phyloP scores from a whole-genome alignment of 495 filamentous ascomycete species.

The Tuber magnatum region DNA sequence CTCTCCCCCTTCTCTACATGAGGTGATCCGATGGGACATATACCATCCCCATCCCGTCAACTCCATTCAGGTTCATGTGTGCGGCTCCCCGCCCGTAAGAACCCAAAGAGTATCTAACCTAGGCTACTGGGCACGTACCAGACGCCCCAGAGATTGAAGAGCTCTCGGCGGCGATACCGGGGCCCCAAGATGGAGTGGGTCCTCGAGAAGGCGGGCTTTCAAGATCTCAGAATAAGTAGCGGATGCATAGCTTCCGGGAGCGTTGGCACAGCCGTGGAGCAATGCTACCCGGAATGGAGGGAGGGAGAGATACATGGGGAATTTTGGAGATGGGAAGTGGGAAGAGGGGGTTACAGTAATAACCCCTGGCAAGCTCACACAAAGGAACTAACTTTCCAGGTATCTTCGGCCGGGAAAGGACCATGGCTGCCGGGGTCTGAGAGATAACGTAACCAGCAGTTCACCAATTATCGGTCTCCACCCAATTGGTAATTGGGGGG shows the following conservation, averaged over 20 bases:
- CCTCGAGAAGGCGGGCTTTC: constrained; percentile 17
- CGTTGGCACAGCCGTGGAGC: constrained; percentile 11
- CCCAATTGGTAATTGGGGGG: constrained; percentile 12
- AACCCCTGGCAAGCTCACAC: constrained; percentile 16
- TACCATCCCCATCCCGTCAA: constrained; percentile 21
- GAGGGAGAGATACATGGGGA: not conserved
- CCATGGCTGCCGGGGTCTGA: constrained; percentile 43
- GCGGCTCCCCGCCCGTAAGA: constrained; percentile 54
- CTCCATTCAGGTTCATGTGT: constrained; percentile 47
- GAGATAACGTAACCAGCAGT: constrained; percentile 45
- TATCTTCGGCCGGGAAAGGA: constrained; percentile 28
- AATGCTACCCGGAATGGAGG: not conserved
- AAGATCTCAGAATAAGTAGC: constrained; percentile 7
- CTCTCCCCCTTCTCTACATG: not conserved
- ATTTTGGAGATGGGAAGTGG: not conserved
- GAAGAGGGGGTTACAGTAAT: constrained; percentile 4
- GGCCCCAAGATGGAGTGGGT: constrained; percentile 16
- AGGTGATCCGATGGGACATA: not conserved
- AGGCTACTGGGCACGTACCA: constrained; percentile 37
- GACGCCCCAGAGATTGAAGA: constrained; percentile 43
- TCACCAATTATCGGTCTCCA: not conserved
- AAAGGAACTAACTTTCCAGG: constrained; percentile 18
- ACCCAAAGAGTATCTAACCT: constrained; percentile 53
- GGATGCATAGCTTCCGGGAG: constrained; percentile 11
- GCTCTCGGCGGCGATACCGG: constrained; percentile 21